A percentile compares a stretch with the other conserved stretches of the same genome.
phyloP scores from a whole-genome alignment of 805 yeast genomes.

The Saccharomycopsis fermentans region DNA sequence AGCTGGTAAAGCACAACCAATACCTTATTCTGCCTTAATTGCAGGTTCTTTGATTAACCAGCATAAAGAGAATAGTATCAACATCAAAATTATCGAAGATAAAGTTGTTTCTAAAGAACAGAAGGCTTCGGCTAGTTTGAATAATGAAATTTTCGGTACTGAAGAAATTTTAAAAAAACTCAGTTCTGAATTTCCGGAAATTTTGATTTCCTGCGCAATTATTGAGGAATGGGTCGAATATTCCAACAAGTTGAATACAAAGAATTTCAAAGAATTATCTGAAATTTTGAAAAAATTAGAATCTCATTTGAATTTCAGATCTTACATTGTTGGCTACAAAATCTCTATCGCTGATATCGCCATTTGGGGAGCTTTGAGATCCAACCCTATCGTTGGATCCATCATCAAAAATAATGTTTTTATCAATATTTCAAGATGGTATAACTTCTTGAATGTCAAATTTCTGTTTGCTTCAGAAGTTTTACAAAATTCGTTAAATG shows the following conservation, averaged over 20 bases:
- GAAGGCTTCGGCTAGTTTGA: conserved; percentile 34
- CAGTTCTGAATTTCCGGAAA: conserved; percentile 42
- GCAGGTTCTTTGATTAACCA: conserved; percentile 69
- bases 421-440: conserved; percentile 90
- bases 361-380: conserved; percentile 88
- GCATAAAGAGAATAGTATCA: conserved; percentile 39
- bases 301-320: conserved; percentile 72
- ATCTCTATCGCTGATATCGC: conserved; percentile 73
- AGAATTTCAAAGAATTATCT: conserved; percentile 82
- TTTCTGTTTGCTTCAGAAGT: conserved; percentile 64
- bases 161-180: conserved; percentile 39
- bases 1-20: conserved; percentile 79
- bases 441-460: conserved; percentile 54
- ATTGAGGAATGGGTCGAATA: conserved; percentile 57
- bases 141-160: conserved; percentile 31
- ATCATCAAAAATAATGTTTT: conserved; percentile 77
- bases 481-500: conserved; percentile 59
- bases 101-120: conserved; percentile 42
- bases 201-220: conserved; percentile 26
- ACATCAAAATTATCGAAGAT: conserved; percentile 61
- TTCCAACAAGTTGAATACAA: conserved; percentile 59
- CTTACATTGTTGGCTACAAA: conserved; percentile 62
- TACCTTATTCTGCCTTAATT: conserved; percentile 69
- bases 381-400: conserved; percentile 88
- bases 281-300: conserved; percentile 73